Conservation (phyloP, 2,329 filamentous ascomycete genomes). For the Epichloe glyceriae region DNA sequence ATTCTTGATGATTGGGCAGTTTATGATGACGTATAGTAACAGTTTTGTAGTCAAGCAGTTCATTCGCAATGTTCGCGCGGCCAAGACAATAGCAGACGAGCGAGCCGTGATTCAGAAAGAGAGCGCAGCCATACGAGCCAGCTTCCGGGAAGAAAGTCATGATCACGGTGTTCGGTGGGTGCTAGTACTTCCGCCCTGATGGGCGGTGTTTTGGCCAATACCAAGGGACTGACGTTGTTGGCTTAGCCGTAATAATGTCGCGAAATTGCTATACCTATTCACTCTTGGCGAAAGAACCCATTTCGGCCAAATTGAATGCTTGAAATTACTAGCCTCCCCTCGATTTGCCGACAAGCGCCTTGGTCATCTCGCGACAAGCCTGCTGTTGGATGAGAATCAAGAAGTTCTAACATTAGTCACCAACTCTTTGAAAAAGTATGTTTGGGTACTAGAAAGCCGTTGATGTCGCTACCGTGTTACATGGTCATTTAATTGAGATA, state of each 20-base stretch:
- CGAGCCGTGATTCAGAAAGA: constrained; percentile 97
- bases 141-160: constrained; percentile 92
- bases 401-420: constrained; percentile 95
- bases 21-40: constrained; percentile 5
- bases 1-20: constrained; percentile 4
- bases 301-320: constrained; percentile 97
- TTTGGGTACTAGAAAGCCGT: constrained; percentile 1
- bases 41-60: constrained; percentile 79
- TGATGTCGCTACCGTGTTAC: neutral
- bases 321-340: constrained; percentile 91
- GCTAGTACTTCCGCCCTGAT: neutral
- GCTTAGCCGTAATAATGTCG: constrained; percentile 88
- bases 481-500: neutral
- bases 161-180: constrained; percentile 78
- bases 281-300: constrained; percentile 94
- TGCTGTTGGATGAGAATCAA: constrained; percentile 94
- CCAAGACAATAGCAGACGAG: constrained; percentile 98
- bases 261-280: constrained; percentile 95
- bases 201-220: neutral
- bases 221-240: neutral
- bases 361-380: constrained; percentile 90
- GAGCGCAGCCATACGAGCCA: constrained; percentile 92
- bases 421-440: constrained; percentile 92
- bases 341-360: constrained; percentile 96
- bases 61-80: constrained; percentile 95